Conservation (phyloP, 2,329 filamentous ascomycete species). For the Chrysoporthe puriensis region DNA sequence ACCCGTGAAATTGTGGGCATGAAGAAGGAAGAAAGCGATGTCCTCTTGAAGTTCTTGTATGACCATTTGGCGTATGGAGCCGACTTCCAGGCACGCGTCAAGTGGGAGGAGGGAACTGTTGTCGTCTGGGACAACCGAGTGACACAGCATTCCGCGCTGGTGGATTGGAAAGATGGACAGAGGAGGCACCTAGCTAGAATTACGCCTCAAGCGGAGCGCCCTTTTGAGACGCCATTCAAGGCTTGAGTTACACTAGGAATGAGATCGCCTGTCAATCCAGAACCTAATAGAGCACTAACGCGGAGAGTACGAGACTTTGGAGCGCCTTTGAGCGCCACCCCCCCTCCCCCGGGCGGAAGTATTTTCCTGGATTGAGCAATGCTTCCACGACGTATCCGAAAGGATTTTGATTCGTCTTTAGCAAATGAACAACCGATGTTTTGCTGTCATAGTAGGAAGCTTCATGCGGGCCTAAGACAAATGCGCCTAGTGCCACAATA, state of each 20-base stretch:
- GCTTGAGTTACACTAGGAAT: slow-evolving; percentile 22
- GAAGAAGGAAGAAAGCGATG: slow-evolving; percentile 86
- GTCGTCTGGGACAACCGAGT: slow-evolving; percentile 88
- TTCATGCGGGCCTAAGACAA: too few species aligned
- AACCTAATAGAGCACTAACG: background rate
- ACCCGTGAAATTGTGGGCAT: slow-evolving; percentile 79
- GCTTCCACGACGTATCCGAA: too few species aligned
- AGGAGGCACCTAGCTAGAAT: slow-evolving; percentile 80
- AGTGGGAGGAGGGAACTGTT: slow-evolving; percentile 79
- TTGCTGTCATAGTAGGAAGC: too few species aligned
- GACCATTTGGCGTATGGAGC: slow-evolving; percentile 73
- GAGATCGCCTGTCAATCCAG: background rate
- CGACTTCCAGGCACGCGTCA: slow-evolving; percentile 74
- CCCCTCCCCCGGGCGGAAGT: too few species aligned
- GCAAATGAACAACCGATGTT: too few species aligned
- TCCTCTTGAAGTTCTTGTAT: slow-evolving; percentile 75
- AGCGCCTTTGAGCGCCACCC: background rate
- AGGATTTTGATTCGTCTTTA: too few species aligned
- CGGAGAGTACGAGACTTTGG: background rate
- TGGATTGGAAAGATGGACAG: slow-evolving; percentile 82
- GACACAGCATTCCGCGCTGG: slow-evolving; percentile 75
- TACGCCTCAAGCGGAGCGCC: slow-evolving; percentile 79
- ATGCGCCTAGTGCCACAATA: too few species aligned
- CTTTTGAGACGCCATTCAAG: slow-evolving; percentile 69
- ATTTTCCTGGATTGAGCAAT: too few species aligned